Percentiles rank a stretch among this genome's conserved stretches.
These are phyloP conservation scores for Hsuehochloa calcarea DNA, from an alignment of 176 grass and related monocot genomes.

Conservation along the genomic window DNA sequence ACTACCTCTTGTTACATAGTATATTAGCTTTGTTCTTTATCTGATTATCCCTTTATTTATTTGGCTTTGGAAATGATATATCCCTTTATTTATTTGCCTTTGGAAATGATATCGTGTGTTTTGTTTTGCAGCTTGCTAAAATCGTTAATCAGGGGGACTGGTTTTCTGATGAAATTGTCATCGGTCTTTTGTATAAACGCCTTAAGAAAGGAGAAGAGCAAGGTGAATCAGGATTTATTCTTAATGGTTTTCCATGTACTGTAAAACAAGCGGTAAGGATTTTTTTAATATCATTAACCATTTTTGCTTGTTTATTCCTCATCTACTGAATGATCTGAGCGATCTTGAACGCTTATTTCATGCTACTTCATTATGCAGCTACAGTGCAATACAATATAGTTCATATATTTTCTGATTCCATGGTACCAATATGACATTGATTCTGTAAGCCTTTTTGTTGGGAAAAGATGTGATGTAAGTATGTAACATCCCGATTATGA, in stretches of 20 bases:
- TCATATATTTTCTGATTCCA: background rate
- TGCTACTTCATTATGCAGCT: background rate
- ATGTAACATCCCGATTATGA: too few relatives aligned
- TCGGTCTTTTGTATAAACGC: conserved; percentile 72
- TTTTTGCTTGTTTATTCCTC: background rate
- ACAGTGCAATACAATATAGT: conserved; percentile 1
- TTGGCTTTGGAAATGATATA: background rate
- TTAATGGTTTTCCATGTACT: conserved; percentile 92
- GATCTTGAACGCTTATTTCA: too few relatives aligned
- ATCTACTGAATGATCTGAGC: too few relatives aligned
- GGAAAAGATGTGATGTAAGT: background rate
- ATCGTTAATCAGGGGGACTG: conserved; percentile 83
- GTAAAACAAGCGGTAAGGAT: conserved; percentile 85
- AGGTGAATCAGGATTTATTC: conserved; percentile 95
- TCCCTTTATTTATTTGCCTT: background rate
- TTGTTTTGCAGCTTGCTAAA: conserved; percentile 59
- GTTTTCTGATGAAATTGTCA: conserved; percentile 94
- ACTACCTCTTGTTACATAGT: too few relatives aligned
- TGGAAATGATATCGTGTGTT: background rate
- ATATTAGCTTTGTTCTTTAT: background rate
- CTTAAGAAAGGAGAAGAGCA: conserved; percentile 72
- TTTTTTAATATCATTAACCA: background rate
- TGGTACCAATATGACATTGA: background rate
- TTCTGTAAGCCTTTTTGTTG: background rate
- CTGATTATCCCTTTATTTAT: background rate